Conservation (phyloP, 2,329 filamentous ascomycete genomes). For the Cordyceps sp. region DNA sequence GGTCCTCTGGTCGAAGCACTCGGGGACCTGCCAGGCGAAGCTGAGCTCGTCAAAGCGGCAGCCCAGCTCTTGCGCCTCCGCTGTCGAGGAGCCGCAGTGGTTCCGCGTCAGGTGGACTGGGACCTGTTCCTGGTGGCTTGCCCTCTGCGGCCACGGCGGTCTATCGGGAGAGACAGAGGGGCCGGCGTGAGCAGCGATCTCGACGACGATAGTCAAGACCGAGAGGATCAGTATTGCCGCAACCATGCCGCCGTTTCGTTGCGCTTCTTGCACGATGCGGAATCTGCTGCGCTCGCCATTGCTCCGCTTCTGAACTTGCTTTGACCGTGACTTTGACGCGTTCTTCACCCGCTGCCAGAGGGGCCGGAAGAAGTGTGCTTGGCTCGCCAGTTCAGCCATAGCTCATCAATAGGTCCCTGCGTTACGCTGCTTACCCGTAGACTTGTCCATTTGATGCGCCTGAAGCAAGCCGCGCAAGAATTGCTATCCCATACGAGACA, state of each 20-base stretch:
- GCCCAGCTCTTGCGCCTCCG: not conserved
- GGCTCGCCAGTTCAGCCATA: too few species aligned
- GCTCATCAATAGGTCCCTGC: too few species aligned
- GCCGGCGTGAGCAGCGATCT: not conserved
- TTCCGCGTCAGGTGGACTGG: not conserved
- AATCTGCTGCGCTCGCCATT: not conserved
- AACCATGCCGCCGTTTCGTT: not conserved
- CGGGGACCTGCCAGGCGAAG: constrained; percentile 2
- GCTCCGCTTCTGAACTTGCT: not conserved
- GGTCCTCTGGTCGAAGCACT: constrained; percentile 2
- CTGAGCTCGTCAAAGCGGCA: constrained; percentile 2
- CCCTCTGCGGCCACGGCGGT: not conserved
- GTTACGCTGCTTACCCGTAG: too few species aligned
- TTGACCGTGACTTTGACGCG: not conserved
- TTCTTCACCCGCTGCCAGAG: not conserved
- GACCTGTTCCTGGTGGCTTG: not conserved
- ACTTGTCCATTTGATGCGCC: too few species aligned
- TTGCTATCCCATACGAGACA: too few species aligned
- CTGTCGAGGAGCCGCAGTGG: constrained; percentile 2
- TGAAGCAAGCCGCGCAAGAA: too few species aligned
- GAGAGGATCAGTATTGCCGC: not conserved
- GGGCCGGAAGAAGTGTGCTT: not conserved
- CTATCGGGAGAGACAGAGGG: not conserved
- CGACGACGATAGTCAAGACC: not conserved
- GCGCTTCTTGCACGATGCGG: not conserved